Evolutionary conservation across 495 filamentous ascomycete species (phyloP), one percentile per base, ranked within the genome.

Genomic region (Podospora australis): DNA sequence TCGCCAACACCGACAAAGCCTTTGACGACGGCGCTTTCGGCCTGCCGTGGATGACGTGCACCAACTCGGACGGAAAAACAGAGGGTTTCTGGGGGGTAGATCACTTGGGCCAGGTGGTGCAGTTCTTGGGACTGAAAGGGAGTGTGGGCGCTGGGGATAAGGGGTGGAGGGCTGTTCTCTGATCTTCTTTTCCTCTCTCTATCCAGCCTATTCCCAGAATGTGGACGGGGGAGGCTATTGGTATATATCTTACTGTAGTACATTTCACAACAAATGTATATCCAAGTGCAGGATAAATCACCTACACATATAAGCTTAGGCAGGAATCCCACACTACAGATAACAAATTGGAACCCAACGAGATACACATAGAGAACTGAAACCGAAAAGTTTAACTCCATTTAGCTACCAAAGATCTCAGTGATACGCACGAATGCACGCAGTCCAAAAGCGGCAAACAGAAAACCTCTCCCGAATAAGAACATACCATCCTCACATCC

Each of bases 81-180:
- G 80, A 88, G 42, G 67, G 70, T 0, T 87, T 83, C 63, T 88
- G 78, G 73, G 84, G 85, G 1, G 73, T 88, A 41, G 83, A 87
- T 65, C 80, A 85, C 59, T 48, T 87, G 11, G 82, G 76, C 0
- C 78, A 81, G 48, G 74, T 88, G n/a, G 69, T 64, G 24, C 70
- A 79, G 47, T 80, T 82, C 57, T 59, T 88, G 39, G 79, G 73
- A 1, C 50, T 87, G 46, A 71, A 79, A 28, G 67, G 59, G 48
- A 64, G 62, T 13, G 50, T 29, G 43, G 26, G 30, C 5, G 14
- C 13, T 13, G 26, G 26, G 8, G 17, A 35, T 25, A 40, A 24
- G 46, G 48, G 71, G 3, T 80, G 79, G 75, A 70, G 59, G 59
- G 64, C 77, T 16, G 44, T 81, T 59, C 51, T 82, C 30, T 81